phyloP scores from a whole-genome alignment of 176 grass and related monocot species.

The Alloteropsis semialata region DNA sequence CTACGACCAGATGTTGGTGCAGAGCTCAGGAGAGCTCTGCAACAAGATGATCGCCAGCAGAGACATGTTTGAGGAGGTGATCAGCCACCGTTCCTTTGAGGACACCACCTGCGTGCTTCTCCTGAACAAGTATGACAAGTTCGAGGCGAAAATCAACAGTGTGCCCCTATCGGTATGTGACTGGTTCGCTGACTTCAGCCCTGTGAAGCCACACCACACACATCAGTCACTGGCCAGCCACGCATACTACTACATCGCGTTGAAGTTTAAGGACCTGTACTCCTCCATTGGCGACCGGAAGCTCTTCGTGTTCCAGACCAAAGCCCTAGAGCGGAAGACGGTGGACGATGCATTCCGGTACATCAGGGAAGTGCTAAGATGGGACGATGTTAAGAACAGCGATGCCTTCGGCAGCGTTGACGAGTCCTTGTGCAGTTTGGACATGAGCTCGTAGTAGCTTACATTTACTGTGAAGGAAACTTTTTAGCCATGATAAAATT shows the following conservation, averaged over 20 bases:
- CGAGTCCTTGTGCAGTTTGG: constrained; percentile 59
- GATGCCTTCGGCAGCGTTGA: constrained; percentile 45
- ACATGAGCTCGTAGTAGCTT: constrained; percentile 39
- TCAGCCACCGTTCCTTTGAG: constrained; percentile 45
- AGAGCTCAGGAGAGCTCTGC: constrained; percentile 25
- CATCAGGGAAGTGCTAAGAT: constrained; percentile 63
- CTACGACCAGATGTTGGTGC: constrained; percentile 45
- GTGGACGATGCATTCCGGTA: constrained; percentile 60
- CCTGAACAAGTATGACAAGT: constrained; percentile 66
- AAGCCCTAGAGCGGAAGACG: constrained; percentile 45
- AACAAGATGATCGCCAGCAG: constrained; percentile 77
- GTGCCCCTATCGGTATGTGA: constrained; percentile 38
- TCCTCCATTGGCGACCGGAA: constrained; percentile 41
- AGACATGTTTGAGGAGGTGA: constrained; percentile 55
- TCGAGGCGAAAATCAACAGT: constrained; percentile 54
- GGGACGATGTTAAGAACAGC: constrained; percentile 55
- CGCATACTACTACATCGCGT: constrained; percentile 59
- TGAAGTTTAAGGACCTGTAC: constrained; percentile 75
- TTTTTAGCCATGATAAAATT: neutral
- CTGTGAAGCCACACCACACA: constrained; percentile 49
- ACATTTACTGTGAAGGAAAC: neutral
- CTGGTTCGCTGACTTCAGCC: constrained; percentile 67
- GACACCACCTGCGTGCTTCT: constrained; percentile 56
- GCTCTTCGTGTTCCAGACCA: constrained; percentile 65
- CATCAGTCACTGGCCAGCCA: constrained; percentile 57